These are phyloP conservation scores for Goniomonas avonlea DNA, from an alignment of 78 protist species.

Conservation along the genomic window DNA sequence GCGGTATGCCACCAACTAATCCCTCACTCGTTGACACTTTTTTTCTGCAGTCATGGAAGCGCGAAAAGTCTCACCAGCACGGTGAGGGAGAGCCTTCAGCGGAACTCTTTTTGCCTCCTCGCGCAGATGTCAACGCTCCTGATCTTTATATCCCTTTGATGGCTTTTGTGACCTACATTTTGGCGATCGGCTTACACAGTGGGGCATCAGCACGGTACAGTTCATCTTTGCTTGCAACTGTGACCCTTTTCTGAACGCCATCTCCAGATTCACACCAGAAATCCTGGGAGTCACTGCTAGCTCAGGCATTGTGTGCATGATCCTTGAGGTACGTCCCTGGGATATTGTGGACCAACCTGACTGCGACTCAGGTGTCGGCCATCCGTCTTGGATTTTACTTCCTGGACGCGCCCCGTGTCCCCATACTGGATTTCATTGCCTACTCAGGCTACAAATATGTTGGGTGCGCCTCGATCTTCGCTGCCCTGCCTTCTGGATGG, in stretches of 20 bases:
- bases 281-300: slow-evolving; percentile 38
- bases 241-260: neutral
- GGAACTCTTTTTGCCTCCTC: too few relatives aligned
- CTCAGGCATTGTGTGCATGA: slow-evolving; percentile 38
- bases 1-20: neutral
- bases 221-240: too few relatives aligned
- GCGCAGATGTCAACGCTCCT: slow-evolving; percentile 76
- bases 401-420: slow-evolving; percentile 12
- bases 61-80: too few relatives aligned
- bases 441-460: slow-evolving; percentile 63
- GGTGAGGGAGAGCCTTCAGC: too few relatives aligned
- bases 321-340: slow-evolving; percentile 33
- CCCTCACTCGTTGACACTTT: neutral
- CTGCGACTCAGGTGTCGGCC: neutral
- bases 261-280: neutral
- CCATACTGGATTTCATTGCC: slow-evolving; percentile 52
- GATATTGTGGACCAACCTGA: too few relatives aligned
- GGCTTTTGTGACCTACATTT: slow-evolving; percentile 73
- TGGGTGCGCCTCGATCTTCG: too few relatives aligned
- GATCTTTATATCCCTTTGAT: slow-evolving; percentile 78
- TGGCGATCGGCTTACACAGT: slow-evolving; percentile 43
- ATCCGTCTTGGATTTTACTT: slow-evolving; percentile 44
- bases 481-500: too few relatives aligned
- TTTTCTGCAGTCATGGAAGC: too few relatives aligned
- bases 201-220: too few relatives aligned